A percentile compares a stretch with the other conserved stretches of the same genome.
Evolutionary conservation across 2,329 filamentous ascomycete species (phyloP).

Genomic region (Chrysoporthe austroafricana): DNA sequence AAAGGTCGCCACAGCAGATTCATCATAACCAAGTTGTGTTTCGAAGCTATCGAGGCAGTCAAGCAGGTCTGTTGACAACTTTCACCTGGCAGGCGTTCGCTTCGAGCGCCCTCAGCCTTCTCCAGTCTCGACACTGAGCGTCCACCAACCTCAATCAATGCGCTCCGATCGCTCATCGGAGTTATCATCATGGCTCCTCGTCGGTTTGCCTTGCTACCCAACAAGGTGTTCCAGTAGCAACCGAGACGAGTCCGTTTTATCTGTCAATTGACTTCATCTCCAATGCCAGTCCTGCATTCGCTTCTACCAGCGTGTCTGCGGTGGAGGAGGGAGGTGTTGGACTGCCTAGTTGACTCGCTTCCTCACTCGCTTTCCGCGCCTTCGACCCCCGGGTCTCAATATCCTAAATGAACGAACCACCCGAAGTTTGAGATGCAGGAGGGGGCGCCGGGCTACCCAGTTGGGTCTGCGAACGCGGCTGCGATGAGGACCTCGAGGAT

Average conservation of each 20-base stretch:
- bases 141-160: not conserved
- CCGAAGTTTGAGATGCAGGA: not conserved
- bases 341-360: not conserved
- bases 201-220: not conserved
- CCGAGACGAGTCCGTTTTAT: not conserved
- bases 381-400: not conserved
- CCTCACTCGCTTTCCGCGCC: not conserved
- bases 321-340: not conserved
- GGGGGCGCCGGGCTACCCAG: constrained; percentile 1
- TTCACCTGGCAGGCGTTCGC: not conserved
- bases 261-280: not conserved
- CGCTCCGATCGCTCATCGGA: not conserved
- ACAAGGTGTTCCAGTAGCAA: not conserved
- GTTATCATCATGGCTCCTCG: not conserved
- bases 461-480: constrained; percentile 8
- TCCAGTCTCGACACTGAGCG: not conserved
- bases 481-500: constrained; percentile 1
- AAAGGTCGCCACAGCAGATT: not conserved
- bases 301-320: not conserved
- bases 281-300: not conserved
- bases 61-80: not conserved
- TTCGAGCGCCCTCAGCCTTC: not conserved
- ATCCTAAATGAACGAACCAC: not conserved
- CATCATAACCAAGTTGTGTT: not conserved
- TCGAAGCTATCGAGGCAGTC: not conserved